Evolutionary conservation across 495 filamentous ascomycete species (phyloP).

Genomic region (Xylaria acuta): DNA sequence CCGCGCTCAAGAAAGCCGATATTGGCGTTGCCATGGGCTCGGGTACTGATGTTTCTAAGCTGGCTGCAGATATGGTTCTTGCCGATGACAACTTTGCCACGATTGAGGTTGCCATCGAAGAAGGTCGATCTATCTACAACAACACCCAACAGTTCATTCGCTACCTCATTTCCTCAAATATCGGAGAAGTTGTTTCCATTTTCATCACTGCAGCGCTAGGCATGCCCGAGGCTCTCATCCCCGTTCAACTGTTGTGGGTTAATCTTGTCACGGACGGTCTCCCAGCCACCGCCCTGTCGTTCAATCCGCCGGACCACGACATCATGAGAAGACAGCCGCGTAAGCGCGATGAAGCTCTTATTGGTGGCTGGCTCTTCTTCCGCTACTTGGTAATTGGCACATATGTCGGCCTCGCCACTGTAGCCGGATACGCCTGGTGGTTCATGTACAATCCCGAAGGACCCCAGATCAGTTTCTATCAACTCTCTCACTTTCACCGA

Average conservation of each 20-base stretch:
- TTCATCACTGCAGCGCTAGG: constrained; percentile 96
- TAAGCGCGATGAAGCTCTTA: constrained; percentile 88
- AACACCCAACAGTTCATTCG: constrained; percentile 99
- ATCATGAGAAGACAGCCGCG: constrained; percentile 93
- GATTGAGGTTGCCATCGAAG: constrained; percentile 94
- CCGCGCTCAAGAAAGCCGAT: constrained; percentile 96
- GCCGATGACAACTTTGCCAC: constrained; percentile 99
- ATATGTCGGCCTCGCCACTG: constrained; percentile 94
- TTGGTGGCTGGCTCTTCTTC: constrained; percentile 96
- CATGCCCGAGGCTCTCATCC: constrained; percentile 97
- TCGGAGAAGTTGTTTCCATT: constrained; percentile 99
- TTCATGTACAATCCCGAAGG: constrained; percentile 96
- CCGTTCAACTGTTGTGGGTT: constrained; percentile 98
- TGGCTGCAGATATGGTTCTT: constrained; percentile 98
- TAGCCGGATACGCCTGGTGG: constrained; percentile 99
- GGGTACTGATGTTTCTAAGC: constrained; percentile 95
- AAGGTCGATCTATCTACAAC: constrained; percentile 98
- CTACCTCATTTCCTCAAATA: constrained; percentile 98
- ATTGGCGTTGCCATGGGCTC: constrained; percentile 99
- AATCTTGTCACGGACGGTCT: constrained; percentile 98
- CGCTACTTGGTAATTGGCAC: constrained; percentile 95
- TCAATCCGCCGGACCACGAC: constrained; percentile 97
- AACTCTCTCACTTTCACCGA: constrained; percentile 92
- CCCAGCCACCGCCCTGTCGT: constrained; percentile 93
- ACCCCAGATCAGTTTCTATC: constrained; percentile 90